Conservation (phyloP, 768 basidiomycete species). For the Fomitopsis pulvina region DNA sequence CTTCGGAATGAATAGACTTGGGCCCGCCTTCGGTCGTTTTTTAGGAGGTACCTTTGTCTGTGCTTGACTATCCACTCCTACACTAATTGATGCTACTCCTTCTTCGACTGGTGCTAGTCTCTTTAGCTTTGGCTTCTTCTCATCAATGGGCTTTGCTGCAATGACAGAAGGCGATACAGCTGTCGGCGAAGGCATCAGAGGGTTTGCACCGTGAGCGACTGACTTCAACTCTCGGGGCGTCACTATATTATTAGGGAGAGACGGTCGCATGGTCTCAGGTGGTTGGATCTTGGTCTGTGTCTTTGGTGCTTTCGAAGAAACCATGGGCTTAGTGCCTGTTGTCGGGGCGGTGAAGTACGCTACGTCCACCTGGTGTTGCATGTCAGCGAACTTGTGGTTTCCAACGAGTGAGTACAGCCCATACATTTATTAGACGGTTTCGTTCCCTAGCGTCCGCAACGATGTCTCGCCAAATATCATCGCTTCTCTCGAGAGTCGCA, state of each 20-base stretch:
- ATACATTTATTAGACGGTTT: constrained; percentile 57
- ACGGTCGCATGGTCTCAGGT: neutral
- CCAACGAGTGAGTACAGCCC: no score
- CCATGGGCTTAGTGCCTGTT: neutral
- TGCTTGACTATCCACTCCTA: no score
- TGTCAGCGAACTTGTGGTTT: no score
- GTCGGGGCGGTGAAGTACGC: constrained; percentile 12
- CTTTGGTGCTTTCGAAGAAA: constrained; percentile 6
- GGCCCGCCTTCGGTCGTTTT: constrained; percentile 35
- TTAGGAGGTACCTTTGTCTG: neutral
- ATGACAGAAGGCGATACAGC: neutral
- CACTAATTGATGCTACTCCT: constrained; percentile 1
- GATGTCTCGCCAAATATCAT: constrained; percentile 72
- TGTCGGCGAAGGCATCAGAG: neutral
- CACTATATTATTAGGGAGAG: constrained; percentile 8
- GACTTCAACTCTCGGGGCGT: constrained; percentile 15
- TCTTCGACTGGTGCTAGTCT: constrained; percentile 10
- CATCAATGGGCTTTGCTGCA: constrained; percentile 5
- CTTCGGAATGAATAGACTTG: constrained; percentile 59
- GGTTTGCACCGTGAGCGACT: constrained; percentile 4
- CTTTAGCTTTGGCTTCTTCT: constrained; percentile 9
- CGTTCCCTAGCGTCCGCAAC: constrained; percentile 69
- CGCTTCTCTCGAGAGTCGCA: constrained; percentile 82
- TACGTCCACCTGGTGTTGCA: constrained; percentile 6
- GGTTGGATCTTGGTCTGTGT: constrained; percentile 4